Evolutionary conservation across 805 yeast species (phyloP), one percentile per base, ranked within the genome.

Genomic region (Nakazawaea molendinolei): DNA sequence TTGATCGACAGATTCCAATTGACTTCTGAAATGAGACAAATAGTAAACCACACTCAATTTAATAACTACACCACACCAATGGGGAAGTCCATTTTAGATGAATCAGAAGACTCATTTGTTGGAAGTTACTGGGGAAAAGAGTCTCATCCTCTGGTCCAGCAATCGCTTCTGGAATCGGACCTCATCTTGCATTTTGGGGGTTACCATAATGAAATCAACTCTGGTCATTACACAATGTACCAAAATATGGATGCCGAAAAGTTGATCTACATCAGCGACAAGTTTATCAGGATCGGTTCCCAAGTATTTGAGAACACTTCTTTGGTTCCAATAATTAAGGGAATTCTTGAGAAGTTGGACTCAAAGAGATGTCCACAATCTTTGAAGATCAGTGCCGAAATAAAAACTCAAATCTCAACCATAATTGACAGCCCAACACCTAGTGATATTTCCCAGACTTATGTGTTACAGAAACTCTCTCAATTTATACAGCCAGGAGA

Each of bases 21-120:
- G 21, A 67, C 67, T 14, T 46, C 53, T 2, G 45, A 58, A 17
- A 60, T 81, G 35, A 67, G 71, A 42, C 48, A 64, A 17, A 61
- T 89, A 28, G 71, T 77, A 12, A 52, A 63, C 26, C 49, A 49
- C 38, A 60, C 84, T 42, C 60, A 61, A 34, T 69, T 73, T 50
- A 79, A 74, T 54, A 74, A 67, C 46, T 83, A 57, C 55, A 63
- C 77, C 7, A 73, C 87, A 1, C 65, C 71, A 34, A 74, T 73
- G 72, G 94, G 87, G 12, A 81, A 86, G 55, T 78, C 85, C 7
- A 57, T 75, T 17, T 57, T 87, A 27, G 79, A 87, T 57, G 97
- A 87, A 59, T 57, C 74, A n/a, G 62, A 68, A 41, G 62, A 69
- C 6, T 64, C 69, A 31, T 87, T 71, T 51, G 67, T 77, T 42